Conservation (phyloP, 805 yeast species). For the Nakazawaea pomicola region DNA sequence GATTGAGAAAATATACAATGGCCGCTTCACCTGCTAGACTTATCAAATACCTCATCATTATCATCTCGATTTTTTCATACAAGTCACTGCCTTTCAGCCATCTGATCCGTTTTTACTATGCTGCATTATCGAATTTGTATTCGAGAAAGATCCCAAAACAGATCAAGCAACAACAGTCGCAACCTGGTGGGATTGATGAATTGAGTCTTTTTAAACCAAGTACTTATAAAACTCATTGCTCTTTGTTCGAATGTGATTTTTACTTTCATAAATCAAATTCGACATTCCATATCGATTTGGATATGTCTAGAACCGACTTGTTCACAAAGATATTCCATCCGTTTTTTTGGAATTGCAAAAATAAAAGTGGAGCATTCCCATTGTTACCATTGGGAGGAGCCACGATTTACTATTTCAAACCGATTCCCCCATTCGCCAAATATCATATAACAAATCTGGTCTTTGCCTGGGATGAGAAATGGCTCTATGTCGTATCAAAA, state of each 20-base stretch:
- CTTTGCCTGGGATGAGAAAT: slow-evolving; percentile 81
- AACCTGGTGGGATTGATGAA: slow-evolving; percentile 9
- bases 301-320: slow-evolving; percentile 66
- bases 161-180: too few relatives aligned
- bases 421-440: slow-evolving; percentile 60
- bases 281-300: slow-evolving; percentile 78
- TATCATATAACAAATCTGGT: slow-evolving; percentile 56
- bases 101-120: slow-evolving; percentile 53
- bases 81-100: slow-evolving; percentile 70
- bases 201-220: slow-evolving; percentile 38
- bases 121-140: slow-evolving; percentile 34
- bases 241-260: slow-evolving; percentile 79
- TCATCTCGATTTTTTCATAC: slow-evolving; percentile 33
- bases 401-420: slow-evolving; percentile 61
- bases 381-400: slow-evolving; percentile 78
- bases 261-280: slow-evolving; percentile 86
- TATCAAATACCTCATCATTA: not conserved
- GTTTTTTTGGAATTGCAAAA: slow-evolving; percentile 38
- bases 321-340: slow-evolving; percentile 54
- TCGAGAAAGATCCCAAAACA: too few relatives aligned
- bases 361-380: slow-evolving; percentile 38
- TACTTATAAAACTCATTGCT: slow-evolving; percentile 48
- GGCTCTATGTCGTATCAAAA: slow-evolving; percentile 69
- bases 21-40: not conserved
- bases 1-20: slow-evolving; percentile 25